Evolutionary conservation across 257 asterid species (phyloP), one percentile per base, ranked within the genome.

Genomic region (Paulownia fortunei): DNA sequence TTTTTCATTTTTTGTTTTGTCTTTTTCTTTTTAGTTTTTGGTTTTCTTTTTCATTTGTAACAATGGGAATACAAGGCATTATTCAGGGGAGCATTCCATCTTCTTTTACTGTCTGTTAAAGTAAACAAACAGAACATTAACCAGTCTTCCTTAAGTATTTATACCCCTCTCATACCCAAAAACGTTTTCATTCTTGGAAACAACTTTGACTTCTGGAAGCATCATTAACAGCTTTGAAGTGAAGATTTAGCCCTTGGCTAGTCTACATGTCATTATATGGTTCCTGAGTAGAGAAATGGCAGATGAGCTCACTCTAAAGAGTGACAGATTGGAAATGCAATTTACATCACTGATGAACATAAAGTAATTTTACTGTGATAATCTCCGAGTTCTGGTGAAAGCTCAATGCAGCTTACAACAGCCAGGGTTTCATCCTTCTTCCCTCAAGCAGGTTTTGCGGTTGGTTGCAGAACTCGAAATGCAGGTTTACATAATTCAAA

Each of bases 381-480:
- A 64, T 18, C 2, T 36, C 36, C 5, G 24, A 16, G 23, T 3
- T 62, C 23, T 62, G 56, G n/a, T 9, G 13, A 10, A 39, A 63
- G 8, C 8, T 34, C 4, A 8, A 34, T 39, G 72, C 21, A 41
- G 36, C 41, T 21, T 66, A 66, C 11, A 30, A 30, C 36, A 1
- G 36, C 8, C 15, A 6, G n/a, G 51, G 27, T 63, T 36, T 63
- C 30, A 9, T 1, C n/a, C 69, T 62, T 21, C 36, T 65, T 65
- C 19, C 32, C 37, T 32, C 21, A 34, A 19, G 9, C 12, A 10
- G 32, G 1, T 21, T 19, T 66, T 66, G 56, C 9, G 36, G 21
- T 66, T 66, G 66, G 26, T 19, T 65, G 55, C 55, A 66, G 72
- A 66, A 39, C n/a, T 30, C 10, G 47, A 12, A 63, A 63, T 63